Percentiles rank a stretch among this genome's conserved stretches.
Evolutionary conservation across 179 eudicot species (phyloP).

Genomic region (Carnegiea gigantea): DNA sequence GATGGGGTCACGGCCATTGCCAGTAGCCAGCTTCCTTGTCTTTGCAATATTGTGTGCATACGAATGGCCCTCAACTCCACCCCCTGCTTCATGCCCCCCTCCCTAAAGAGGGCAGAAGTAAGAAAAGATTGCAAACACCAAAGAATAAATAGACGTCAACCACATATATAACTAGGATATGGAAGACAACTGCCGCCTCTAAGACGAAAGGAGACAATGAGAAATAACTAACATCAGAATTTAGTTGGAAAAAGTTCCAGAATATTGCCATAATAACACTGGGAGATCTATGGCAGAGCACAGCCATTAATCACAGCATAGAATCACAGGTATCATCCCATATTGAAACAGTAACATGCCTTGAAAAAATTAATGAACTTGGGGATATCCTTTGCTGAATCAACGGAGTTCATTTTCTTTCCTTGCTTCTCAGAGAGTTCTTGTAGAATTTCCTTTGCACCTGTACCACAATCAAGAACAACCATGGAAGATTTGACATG

Average conservation of each 20-base stretch:
- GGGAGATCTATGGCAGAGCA: too few relatives aligned
- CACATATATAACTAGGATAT: neutral
- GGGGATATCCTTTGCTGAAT: constrained; percentile 81
- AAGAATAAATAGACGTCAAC: too few relatives aligned
- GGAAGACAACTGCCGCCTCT: neutral
- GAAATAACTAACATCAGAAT: too few relatives aligned
- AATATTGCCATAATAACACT: neutral
- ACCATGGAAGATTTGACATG: neutral
- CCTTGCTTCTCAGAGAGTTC: constrained; percentile 91
- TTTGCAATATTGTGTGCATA: neutral
- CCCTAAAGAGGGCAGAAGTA: neutral
- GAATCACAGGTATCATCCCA: constrained; percentile 4
- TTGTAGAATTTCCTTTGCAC: constrained; percentile 86
- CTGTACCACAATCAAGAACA: constrained; percentile 43
- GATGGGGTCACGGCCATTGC: neutral
- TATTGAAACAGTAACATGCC: constrained; percentile 38
- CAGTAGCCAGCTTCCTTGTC: neutral
- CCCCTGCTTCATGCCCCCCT: neutral
- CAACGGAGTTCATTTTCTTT: constrained; percentile 69
- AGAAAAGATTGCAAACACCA: neutral
- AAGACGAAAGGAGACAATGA: too few relatives aligned
- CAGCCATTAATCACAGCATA: neutral
- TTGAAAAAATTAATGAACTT: constrained; percentile 61
- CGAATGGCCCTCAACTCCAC: neutral
- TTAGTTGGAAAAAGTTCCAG: neutral